Evolutionary conservation across 1,284 basidiomycete genomes (phyloP), one percentile per base, ranked within the genome.

Genomic region (Athelia sp.): DNA sequence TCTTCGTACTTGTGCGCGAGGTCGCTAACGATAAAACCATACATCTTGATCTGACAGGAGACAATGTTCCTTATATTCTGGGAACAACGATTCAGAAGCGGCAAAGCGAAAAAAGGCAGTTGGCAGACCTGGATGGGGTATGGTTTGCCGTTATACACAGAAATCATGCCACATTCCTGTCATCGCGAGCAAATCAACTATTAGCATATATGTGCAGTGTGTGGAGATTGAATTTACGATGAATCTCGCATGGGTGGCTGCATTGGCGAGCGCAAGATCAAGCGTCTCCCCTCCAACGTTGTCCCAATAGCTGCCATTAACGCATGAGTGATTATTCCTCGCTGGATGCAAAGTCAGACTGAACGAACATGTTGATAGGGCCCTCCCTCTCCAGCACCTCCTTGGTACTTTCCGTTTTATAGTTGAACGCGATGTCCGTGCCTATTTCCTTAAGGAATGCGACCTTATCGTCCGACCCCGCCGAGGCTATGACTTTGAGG

Each of bases 401-500:
- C 36, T 67, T 63, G 34, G 69, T 70, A 50, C 64, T 60, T 21
- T 63, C 59, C 1, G 62, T 70, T 64, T 85, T 86, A 68, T 86
- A 86, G 65, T 87, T 83, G 64, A 87, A 73, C 2, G 75, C 78
- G 17, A 74, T 68, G 55, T 82, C 78, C 31, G 73, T 75, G 2
- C 81, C 81, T 26, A 83, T 62, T 21, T 71, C 60, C 55, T 74
- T 71, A 52, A 82, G 70, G 61, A 77, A 78, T 9, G 67, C 61
- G 49, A 81, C 77, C 64, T 87, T 87, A 34, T 78, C 78, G 6
- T 75, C 67, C 0, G 78, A 75, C 4, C 84, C 83, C 0, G 81
- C 80, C 3, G 83, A 80, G 1, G 76, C 82, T 50, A 86, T 79
- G 48, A 87, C 82, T 50, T 78, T 80, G 29, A 79, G 62, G 1